Evolutionary conservation across 805 yeast species (phyloP), one percentile per base, ranked within the genome.

Genomic region (Hanseniaspora meyeri): DNA sequence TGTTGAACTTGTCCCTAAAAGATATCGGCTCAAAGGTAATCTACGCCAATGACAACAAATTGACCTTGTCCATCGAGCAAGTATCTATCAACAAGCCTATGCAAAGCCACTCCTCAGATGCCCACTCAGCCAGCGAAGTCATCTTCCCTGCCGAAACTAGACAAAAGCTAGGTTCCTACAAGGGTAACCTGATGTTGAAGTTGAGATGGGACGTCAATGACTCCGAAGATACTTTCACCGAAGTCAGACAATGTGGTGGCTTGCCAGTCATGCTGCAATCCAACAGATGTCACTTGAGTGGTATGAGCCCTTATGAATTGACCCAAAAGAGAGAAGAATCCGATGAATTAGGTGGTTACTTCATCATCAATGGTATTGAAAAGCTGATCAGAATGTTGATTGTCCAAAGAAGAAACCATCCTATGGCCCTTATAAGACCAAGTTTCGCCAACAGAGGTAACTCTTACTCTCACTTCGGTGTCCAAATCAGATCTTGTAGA

Each of bases 331-430:
- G 83, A 67, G 98, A 93, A 71, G 98, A 93, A 70, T 79, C 87
- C 42, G 98, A 93, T 69, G 98, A 93, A 68, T 74, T 89, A 59
- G 98, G 98, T 61, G 98, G 98, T 42, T 93, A 93, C 70, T 93
- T 93, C 70, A 80, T 89, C 62, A 90, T 91, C 59, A 91, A 91
- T 68, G 98, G 98, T 76, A 90, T 91, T 63, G 98, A 93, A 71
- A 93, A 93, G 72, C 77, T 93, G 65, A 81, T 93, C 64, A 87
- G 98, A 73, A 88, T 93, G 97, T 80, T 93, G 70, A 88, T 93
- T 74, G 97, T 93, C 19, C 98, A 91, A 73, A 83, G 97, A 70
- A 80, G 98, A 71, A 93, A 93, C 69, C 97, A 90, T 68, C 95
- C 97, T 27, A 88, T 93, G 96, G 97, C 97, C 12, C 81, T 93